Base-by-base conservation (phyloP, 2,329 filamentous ascomycete species). In the Bisporella sp. region DNA sequence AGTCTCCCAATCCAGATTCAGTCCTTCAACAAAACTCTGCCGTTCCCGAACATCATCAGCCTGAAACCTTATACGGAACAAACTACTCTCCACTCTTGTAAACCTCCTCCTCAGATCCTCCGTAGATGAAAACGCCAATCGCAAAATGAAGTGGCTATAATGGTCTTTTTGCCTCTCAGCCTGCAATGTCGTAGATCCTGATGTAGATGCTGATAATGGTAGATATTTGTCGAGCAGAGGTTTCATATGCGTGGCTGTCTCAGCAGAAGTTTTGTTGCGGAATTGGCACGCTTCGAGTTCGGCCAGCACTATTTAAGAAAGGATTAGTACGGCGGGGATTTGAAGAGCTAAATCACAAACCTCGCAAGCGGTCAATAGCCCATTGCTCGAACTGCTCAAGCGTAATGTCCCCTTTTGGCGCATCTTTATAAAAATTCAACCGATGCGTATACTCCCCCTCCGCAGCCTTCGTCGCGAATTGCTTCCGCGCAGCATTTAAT, bases 361-460 rank as follows among this genome's bases (percentile, higher is more conserved):
- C 80, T 71, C 89, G 85, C 58, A 99, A 69, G 51, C 93, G 78
- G 63, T 95, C 88, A 63, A 99, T 97, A 8, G 91, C 93, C 93
- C 93, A 99, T 78, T 96, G 90, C 67, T 99, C 93, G 63, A 99
- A 99, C 66, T 99, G 85, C 66, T 99, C 93, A 41, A 99, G 82
- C 0, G 89, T 95, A 60, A 99, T 93, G 65, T 99, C 93, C 45
- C 87, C 87, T 0, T 90, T 96, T 0, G 93, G 93, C 43, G 93
- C 88, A 30, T 85, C 77, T 41, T 82, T 73, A 72, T 99, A 99
- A 70, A 96, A 92, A 74, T 95, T 99, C 63, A 99, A 79, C 50
- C 91, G 85, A 68, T 92, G 78, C 11, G 85, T 82, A 66, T 97
- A 99, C 41, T 85, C 77, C 50, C 85, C 78, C 58, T 89, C 82